Base-by-base conservation (phyloP, 257 asterid species). In the Ophiorrhiza pumila region DNA sequence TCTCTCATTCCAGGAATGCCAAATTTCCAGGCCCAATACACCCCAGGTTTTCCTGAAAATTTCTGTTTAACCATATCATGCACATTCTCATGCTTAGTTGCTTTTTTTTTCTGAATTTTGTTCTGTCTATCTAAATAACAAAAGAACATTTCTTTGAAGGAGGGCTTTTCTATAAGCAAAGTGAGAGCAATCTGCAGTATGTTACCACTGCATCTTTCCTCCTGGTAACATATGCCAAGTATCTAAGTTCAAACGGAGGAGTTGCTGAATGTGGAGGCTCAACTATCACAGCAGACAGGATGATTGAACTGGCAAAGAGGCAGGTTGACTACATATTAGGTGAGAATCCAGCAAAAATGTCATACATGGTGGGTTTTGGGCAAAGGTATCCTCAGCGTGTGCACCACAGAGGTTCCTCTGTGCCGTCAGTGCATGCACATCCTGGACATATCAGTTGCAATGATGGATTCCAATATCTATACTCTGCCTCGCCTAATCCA, bases 311-410 rank as follows among this genome's bases (percentile, higher is more conserved):
- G 0, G 98, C 96, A 8, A 90, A 68, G 82, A 87, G 78, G 69
- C 98, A 90, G 60, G 90, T 90, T 31, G 98, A 92, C 75, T 92
- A 90, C 87, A 84, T 92, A 72, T 80, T 92, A n/a, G 98, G 98
- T 1, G 77, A 88, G 2, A 92, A 92, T 80, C 98, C 98, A 0
- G 82, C 85, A 6, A 76, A 70, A 41, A 86, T 83, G 84, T 88
- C 98, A 0, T 92, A 90, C 53, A 90, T 92, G 98, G 98, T 92
- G 1, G 98, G 98, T 61, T 91, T 84, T 52, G 91, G 95, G 15
- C 64, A 75, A 27, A 86, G 77, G 74, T 89, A 83, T 61, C 97
- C 97, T 5, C 87, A 78, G 45, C 90, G 63, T 7, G 84, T 88
- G 4, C 97, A 90, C 81, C 97, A 90, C 76, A 81, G 97, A 57